These are phyloP conservation scores for Whalleya microplaca DNA, from an alignment of 2,329 filamentous ascomycete species.

Conservation along the genomic window DNA sequence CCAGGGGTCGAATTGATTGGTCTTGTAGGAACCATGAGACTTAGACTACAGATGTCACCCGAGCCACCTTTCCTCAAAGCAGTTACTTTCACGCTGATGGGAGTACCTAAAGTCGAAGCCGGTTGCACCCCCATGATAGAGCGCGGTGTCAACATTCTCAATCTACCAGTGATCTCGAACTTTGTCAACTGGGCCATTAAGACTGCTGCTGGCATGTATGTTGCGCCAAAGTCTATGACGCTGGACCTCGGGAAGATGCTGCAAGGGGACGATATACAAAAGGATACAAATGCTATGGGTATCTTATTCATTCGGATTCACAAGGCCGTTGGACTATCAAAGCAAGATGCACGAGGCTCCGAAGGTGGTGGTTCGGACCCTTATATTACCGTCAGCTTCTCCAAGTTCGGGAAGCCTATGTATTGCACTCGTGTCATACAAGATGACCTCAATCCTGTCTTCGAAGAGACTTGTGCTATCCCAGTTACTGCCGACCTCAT, in stretches of 20 bases:
- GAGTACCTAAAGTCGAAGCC: slow-evolving; percentile 84
- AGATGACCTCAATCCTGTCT: slow-evolving; percentile 90
- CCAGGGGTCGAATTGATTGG: slow-evolving; percentile 80
- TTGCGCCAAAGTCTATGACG: slow-evolving; percentile 92
- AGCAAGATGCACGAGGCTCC: slow-evolving; percentile 83
- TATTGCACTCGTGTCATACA: slow-evolving; percentile 97
- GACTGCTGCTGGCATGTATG: slow-evolving; percentile 85
- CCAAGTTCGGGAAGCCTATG: slow-evolving; percentile 96
- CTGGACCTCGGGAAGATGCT: slow-evolving; percentile 90
- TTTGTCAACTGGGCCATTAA: slow-evolving; percentile 96
- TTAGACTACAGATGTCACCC: slow-evolving; percentile 83
- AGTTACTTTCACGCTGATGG: slow-evolving; percentile 92
- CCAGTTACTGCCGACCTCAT: slow-evolving; percentile 88
- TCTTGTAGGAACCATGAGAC: slow-evolving; percentile 83
- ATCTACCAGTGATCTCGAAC: slow-evolving; percentile 89
- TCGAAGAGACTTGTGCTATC: slow-evolving; percentile 84
- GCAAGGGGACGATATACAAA: slow-evolving; percentile 88
- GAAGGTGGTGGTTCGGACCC: slow-evolving; percentile 89
- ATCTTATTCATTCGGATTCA: slow-evolving; percentile 93
- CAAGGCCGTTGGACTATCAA: slow-evolving; percentile 83
- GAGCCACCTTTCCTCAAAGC: slow-evolving; percentile 92
- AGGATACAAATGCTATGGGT: slow-evolving; percentile 83
- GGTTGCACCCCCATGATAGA: slow-evolving; percentile 93
- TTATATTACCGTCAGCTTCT: slow-evolving; percentile 93
- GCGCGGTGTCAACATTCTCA: slow-evolving; percentile 86